A percentile compares a stretch with the other conserved stretches of the same genome.
Conservation (phyloP, 2,329 filamentous ascomycete genomes). For the Scorias spongiosa region DNA sequence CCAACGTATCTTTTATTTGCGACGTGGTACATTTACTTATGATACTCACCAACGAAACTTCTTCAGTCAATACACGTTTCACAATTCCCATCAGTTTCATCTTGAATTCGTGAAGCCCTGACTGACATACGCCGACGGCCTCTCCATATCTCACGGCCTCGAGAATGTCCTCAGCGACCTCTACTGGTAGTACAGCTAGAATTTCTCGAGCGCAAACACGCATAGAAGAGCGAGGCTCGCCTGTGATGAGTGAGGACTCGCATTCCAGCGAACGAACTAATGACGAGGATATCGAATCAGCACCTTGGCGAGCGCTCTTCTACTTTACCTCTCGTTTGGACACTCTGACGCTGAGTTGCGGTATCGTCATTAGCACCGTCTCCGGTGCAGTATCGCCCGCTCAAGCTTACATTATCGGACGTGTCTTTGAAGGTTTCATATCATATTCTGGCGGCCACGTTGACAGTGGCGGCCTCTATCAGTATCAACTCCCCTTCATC, state of each 20-base stretch:
- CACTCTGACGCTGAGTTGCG: constrained; percentile 36
- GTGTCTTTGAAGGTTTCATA: constrained; percentile 58
- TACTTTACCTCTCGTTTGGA: constrained; percentile 54
- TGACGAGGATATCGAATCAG: constrained; percentile 4
- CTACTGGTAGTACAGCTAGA: too few species aligned
- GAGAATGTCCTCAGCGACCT: too few species aligned
- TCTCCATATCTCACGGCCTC: too few species aligned
- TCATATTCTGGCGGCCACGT: constrained; percentile 44
- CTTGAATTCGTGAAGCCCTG: too few species aligned
- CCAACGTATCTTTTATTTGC: too few species aligned
- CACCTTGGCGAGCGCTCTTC: constrained; percentile 47
- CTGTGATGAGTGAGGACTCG: neutral
- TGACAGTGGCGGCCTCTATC: constrained; percentile 36
- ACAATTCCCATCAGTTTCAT: too few species aligned
- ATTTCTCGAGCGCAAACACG: too few species aligned
- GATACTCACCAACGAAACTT: too few species aligned
- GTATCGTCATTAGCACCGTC: constrained; percentile 40
- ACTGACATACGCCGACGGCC: too few species aligned
- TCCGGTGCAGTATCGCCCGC: constrained; percentile 49
- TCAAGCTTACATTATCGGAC: constrained; percentile 56
- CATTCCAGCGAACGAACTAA: neutral
- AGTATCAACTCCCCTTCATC: constrained; percentile 43
- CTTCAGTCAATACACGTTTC: too few species aligned
- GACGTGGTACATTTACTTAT: too few species aligned
- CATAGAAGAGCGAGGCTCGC: too few species aligned